phyloP scores from a whole-genome alignment of 208 protist species.

The Jaenimonas drosophilae region DNA sequence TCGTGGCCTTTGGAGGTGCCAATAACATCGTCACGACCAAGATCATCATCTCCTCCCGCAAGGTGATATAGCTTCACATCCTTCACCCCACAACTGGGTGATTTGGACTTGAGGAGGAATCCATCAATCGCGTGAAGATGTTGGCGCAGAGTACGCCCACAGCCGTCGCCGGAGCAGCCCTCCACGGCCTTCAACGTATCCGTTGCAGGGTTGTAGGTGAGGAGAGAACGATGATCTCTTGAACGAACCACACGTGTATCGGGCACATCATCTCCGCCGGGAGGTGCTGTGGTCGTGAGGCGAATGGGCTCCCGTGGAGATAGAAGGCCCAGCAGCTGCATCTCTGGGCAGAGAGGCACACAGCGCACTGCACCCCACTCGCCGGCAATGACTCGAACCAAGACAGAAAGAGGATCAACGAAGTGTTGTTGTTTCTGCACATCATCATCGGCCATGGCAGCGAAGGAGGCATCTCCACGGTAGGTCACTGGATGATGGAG shows the following conservation, averaged over 20 bases:
- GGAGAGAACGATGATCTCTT: too few species aligned
- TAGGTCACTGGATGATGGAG: conserved; percentile 47
- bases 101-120: conserved; percentile 60
- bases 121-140: conserved; percentile 31
- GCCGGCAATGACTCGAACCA: too few species aligned
- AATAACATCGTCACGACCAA: too few species aligned
- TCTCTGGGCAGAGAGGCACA: conserved; percentile 65
- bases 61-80: conserved; percentile 75
- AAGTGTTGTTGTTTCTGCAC: too few species aligned
- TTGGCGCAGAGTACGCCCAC: not conserved
- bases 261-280: conserved; percentile 9
- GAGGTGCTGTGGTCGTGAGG: conserved; percentile 4
- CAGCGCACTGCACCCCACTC: conserved; percentile 18
- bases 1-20: conserved; percentile 19
- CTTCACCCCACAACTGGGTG: conserved; percentile 65
- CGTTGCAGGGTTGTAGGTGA: too few species aligned
- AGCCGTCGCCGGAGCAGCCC: too few species aligned
- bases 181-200: too few species aligned
- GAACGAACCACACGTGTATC: too few species aligned
- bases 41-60: too few species aligned
- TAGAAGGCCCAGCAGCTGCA: conserved; percentile 53
- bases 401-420: too few species aligned
- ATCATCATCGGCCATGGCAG: too few species aligned
- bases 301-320: conserved; percentile 46
- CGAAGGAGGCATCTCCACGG: too few species aligned